Base-by-base conservation (phyloP, 1,284 basidiomycete species). In the Moesziomyces antarcticus region DNA sequence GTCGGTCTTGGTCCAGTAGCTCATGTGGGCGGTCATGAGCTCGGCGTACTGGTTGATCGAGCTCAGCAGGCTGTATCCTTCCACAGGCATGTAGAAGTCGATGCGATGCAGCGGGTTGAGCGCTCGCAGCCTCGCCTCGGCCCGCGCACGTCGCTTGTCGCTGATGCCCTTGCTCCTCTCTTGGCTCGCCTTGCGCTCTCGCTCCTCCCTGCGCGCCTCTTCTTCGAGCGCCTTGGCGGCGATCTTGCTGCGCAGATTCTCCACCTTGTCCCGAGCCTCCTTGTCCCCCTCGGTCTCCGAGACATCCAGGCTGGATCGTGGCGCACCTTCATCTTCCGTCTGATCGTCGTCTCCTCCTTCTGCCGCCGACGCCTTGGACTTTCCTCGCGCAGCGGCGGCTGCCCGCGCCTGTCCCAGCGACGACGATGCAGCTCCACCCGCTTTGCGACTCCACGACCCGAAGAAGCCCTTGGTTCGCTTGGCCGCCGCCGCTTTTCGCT, bases 11-110 rank as follows among this genome's bases (percentile, higher is more conserved):
- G 69, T 69, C 82, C 82, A 83, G 64, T 83, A 83, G 52, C 63
- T 73, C 71, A 77, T 73, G 43, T 82, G 80, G 0, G 75, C 67
- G 25, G 71, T 78, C 50, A 82, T 64, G 63, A 82, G 74, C 24
- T 82, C 79, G 2, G 70, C 43, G 30, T 78, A 78, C 47, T 75
- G 75, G 47, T 78, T 74, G 58, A 73, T 67, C 22, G 60, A 48
- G 57, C 68, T 75, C 10, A 78, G 55, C 44, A 75, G 44, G 22
- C 64, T 55, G 50, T 71, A 74, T 2, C 68, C 55, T 52, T 76
- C 64, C n/a, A 75, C 62, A 3, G 77, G 77, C 60, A 79, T 73
- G 54, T 67, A 59, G 20, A 64, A 79, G 50, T 79, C 77, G 43
- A 78, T 64, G 0, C 66, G 56, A 22, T 64, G 70, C 18, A 73